Conservation (phyloP, 2,329 filamentous ascomycete genomes). For the Penicillium expansum region DNA sequence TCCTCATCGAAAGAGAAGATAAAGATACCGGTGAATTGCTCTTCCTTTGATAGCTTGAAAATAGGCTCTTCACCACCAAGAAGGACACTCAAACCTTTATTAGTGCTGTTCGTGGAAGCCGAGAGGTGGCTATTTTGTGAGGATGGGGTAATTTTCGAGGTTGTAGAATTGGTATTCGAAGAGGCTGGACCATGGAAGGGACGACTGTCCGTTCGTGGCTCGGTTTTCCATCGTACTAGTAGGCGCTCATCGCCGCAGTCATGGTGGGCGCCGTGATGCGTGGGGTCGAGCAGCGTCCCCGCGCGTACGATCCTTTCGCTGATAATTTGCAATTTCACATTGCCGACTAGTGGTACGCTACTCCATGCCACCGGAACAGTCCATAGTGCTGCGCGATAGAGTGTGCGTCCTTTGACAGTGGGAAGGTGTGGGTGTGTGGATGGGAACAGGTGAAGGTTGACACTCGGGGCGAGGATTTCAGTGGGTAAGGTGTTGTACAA, state of each 20-base stretch:
- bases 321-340: conserved; percentile 81
- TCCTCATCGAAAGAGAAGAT: conserved; percentile 92
- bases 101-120: conserved; percentile 33
- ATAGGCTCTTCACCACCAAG: conserved; percentile 54
- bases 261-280: conserved; percentile 31
- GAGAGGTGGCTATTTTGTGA: conserved; percentile 17
- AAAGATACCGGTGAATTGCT: conserved; percentile 87
- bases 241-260: conserved; percentile 66
- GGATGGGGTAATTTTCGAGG: conserved; percentile 4
- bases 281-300: conserved; percentile 38
- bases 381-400: conserved; percentile 92
- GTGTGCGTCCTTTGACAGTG: conserved; percentile 83
- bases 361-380: conserved; percentile 97
- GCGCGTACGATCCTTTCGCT: conserved; percentile 82
- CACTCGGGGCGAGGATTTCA: conserved; percentile 61
- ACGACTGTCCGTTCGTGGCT: conserved; percentile 35
- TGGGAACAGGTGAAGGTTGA: conserved; percentile 63
- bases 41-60: conserved; percentile 55
- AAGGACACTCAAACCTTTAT: conserved; percentile 44
- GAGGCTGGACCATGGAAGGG: conserved; percentile 18
- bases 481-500: conserved; percentile 60
- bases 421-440: conserved; percentile 67
- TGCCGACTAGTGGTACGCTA: conserved; percentile 82
- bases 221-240: conserved; percentile 84
- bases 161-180: conserved; percentile 13